These are phyloP conservation scores for Penicillium pancosmium DNA, from an alignment of 495 filamentous ascomycete genomes.

Conservation along the genomic window DNA sequence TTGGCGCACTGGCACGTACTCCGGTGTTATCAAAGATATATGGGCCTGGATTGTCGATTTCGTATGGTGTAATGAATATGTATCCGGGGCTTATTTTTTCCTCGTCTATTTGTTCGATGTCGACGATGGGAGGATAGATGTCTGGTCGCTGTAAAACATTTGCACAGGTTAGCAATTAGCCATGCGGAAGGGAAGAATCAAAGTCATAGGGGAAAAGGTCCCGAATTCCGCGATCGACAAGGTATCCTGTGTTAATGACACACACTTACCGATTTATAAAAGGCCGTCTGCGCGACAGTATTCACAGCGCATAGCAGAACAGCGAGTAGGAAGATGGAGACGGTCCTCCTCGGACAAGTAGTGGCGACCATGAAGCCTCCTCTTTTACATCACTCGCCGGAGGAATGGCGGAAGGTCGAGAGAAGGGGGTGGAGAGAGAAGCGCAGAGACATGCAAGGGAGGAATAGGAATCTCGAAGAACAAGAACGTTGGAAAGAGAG, in stretches of 20 bases:
- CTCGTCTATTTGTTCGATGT: constrained; percentile 30
- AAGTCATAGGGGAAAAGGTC: background rate
- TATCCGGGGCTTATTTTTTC: constrained; percentile 44
- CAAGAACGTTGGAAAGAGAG: background rate
- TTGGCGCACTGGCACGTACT: constrained; percentile 24
- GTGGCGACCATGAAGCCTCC: constrained; percentile 26
- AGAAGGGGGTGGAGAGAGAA: constrained; percentile 8
- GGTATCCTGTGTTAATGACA: background rate
- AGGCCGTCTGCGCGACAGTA: constrained; percentile 19
- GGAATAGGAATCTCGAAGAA: background rate
- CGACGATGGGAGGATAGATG: constrained; percentile 40
- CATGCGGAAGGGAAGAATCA: background rate
- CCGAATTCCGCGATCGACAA: too few species aligned
- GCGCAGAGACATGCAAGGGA: constrained; percentile 21
- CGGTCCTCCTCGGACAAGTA: constrained; percentile 19
- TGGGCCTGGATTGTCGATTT: constrained; percentile 42
- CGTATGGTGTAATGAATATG: constrained; percentile 48
- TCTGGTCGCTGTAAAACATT: constrained; percentile 39
- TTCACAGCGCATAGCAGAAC: constrained; percentile 19
- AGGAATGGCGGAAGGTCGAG: constrained; percentile 13
- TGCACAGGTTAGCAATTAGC: constrained; percentile 2
- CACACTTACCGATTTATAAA: constrained; percentile 32
- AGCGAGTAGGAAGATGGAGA: constrained; percentile 15
- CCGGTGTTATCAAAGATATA: constrained; percentile 50
- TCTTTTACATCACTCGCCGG: constrained; percentile 25